Evolutionary conservation across 192 early-diverging fungal species (phyloP).

Genomic region (Allomyces macrogynus): DNA sequence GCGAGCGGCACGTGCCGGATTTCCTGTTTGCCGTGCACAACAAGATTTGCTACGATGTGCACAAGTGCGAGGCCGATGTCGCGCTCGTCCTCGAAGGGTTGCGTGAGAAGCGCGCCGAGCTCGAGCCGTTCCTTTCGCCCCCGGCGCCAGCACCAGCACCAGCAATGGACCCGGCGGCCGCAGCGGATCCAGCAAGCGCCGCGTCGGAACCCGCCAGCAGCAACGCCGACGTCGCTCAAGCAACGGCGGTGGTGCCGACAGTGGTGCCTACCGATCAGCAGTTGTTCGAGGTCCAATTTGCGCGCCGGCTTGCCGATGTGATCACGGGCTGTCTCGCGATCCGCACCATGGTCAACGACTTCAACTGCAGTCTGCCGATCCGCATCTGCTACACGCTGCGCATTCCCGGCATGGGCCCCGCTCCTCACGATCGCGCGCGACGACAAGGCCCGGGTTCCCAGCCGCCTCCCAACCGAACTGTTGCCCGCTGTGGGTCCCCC

Average conservation of each 20-base stretch:
- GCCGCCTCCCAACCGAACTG: neutral
- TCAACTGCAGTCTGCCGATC: neutral
- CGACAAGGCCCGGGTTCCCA: neutral
- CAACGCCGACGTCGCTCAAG: neutral
- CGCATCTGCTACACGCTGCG: neutral
- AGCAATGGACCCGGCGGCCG: neutral
- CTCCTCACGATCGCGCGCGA: neutral
- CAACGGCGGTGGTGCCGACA: neutral
- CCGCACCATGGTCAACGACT: neutral
- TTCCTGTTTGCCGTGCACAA: slow-evolving; percentile 56
- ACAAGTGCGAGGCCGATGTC: slow-evolving; percentile 57
- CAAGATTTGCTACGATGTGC: slow-evolving; percentile 43
- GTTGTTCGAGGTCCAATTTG: slow-evolving; percentile 9
- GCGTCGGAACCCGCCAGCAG: slow-evolving; percentile 2
- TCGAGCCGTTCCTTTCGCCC: slow-evolving; percentile 3
- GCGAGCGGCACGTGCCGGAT: slow-evolving; percentile 48
- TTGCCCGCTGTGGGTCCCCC: neutral
- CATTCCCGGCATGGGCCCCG: neutral
- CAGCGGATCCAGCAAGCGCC: slow-evolving; percentile 2
- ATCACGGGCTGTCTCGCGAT: neutral
- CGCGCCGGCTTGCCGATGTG: neutral
- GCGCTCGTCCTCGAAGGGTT: slow-evolving; percentile 51
- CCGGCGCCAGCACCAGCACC: slow-evolving; percentile 4
- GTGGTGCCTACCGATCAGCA: slow-evolving; percentile 13
- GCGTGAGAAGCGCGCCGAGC: slow-evolving; percentile 4